Percentiles rank a stretch among this genome's conserved stretches.
Evolutionary conservation across 352 stramenopile species (phyloP).

Genomic region (Globisporangium irregulare): DNA sequence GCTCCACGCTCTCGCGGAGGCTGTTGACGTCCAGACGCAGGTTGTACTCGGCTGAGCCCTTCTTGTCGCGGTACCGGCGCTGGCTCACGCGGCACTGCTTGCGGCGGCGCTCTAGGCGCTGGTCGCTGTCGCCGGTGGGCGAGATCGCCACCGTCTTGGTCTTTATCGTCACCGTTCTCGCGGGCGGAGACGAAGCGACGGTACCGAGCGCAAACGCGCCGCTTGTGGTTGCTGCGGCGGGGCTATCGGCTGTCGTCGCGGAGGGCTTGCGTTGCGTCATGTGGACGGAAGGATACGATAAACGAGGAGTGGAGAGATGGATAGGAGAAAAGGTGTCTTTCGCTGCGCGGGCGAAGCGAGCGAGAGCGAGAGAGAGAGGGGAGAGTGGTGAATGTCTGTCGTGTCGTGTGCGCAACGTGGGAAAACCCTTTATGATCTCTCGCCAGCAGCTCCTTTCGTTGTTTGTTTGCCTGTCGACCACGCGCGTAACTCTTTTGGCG

Average conservation of each 20-base stretch:
- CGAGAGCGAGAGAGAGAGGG: background rate
- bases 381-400: background rate
- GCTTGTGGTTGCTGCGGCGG: background rate
- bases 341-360: slow-evolving; percentile 2
- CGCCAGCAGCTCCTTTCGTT: background rate
- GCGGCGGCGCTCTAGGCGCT: slow-evolving; percentile 40
- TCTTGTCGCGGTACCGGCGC: slow-evolving; percentile 66
- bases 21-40: slow-evolving; percentile 63
- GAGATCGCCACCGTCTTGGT: slow-evolving; percentile 1
- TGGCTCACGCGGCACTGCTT: slow-evolving; percentile 68
- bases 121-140: slow-evolving; percentile 12
- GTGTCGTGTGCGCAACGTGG: background rate
- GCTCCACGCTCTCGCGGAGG: slow-evolving; percentile 56
- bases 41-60: slow-evolving; percentile 63
- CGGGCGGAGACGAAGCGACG: background rate
- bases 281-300: background rate
- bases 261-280: background rate
- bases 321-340: background rate
- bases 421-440: slow-evolving; percentile 14
- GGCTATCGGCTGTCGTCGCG: background rate
- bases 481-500: no score
- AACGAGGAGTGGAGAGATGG: background rate
- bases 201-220: background rate
- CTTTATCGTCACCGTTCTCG: background rate
- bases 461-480: no score